Evolutionary conservation across 2,329 filamentous ascomycete species (phyloP).

Genomic region (Curvularia spicifera): DNA sequence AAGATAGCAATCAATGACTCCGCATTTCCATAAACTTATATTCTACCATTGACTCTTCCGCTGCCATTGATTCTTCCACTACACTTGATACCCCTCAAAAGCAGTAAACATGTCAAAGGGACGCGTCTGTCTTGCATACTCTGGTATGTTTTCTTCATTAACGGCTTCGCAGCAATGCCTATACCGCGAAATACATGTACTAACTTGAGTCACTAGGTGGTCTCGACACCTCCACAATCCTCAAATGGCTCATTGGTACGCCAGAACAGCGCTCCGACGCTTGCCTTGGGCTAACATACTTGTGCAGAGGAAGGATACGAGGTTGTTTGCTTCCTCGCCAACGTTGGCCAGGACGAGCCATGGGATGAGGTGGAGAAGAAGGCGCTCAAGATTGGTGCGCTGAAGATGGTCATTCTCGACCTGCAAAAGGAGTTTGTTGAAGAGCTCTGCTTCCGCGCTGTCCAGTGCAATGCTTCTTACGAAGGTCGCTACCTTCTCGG

Average conservation of each 20-base stretch:
- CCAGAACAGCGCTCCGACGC: neutral
- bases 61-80: slow-evolving; percentile 15
- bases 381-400: slow-evolving; percentile 71
- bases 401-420: slow-evolving; percentile 68
- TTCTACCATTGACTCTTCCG: slow-evolving; percentile 18
- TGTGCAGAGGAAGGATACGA: slow-evolving; percentile 61
- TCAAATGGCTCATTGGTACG: slow-evolving; percentile 48
- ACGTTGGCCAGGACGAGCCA: slow-evolving; percentile 66
- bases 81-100: slow-evolving; percentile 13
- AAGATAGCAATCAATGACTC: slow-evolving; percentile 21
- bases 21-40: slow-evolving; percentile 22
- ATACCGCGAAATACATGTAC: slow-evolving; percentile 16
- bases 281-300: slow-evolving; percentile 14
- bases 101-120: slow-evolving; percentile 46
- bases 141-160: slow-evolving; percentile 40
- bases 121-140: slow-evolving; percentile 59
- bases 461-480: slow-evolving; percentile 69
- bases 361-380: slow-evolving; percentile 68
- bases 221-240: slow-evolving; percentile 63
- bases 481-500: slow-evolving; percentile 63
- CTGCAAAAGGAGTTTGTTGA: slow-evolving; percentile 79
- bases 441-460: slow-evolving; percentile 78
- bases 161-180: neutral
- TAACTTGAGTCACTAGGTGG: slow-evolving; percentile 53
- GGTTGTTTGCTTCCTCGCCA: slow-evolving; percentile 66